phyloP scores from a whole-genome alignment of 2,329 filamentous ascomycete species.

The Xylaria arbuscula region DNA sequence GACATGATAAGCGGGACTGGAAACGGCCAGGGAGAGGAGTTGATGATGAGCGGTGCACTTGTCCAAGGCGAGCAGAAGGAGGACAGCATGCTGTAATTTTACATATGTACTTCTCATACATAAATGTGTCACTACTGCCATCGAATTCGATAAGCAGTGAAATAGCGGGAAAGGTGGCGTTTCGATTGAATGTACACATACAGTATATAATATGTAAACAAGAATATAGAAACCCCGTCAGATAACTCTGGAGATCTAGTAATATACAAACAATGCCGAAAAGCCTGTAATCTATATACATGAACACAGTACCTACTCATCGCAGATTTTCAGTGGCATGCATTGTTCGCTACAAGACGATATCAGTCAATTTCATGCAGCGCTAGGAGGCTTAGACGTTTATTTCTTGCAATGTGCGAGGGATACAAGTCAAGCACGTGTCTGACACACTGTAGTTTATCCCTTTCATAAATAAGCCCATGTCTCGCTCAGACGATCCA shows the following conservation, averaged over 20 bases:
- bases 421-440: neutral
- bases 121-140: neutral
- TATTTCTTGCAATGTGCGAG: constrained; percentile 3
- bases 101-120: neutral
- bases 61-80: constrained; percentile 48
- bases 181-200: neutral
- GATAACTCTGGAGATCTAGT: neutral
- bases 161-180: constrained; percentile 1
- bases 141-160: neutral
- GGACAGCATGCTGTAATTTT: constrained; percentile 33
- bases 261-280: neutral
- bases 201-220: neutral
- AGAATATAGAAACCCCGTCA: constrained; percentile 4
- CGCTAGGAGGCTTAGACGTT: constrained; percentile 7
- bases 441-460: neutral
- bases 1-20: constrained; percentile 56
- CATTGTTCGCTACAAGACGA: neutral
- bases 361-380: neutral
- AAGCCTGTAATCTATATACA: neutral
- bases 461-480: neutral
- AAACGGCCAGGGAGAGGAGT: constrained; percentile 41
- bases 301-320: neutral
- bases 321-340: neutral
- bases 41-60: constrained; percentile 69
- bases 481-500: neutral